Percentiles rank a stretch among this genome's conserved stretches.
These are phyloP conservation scores for Pleurotus djamor DNA, from an alignment of 768 basidiomycete species.

Conservation along the genomic window DNA sequence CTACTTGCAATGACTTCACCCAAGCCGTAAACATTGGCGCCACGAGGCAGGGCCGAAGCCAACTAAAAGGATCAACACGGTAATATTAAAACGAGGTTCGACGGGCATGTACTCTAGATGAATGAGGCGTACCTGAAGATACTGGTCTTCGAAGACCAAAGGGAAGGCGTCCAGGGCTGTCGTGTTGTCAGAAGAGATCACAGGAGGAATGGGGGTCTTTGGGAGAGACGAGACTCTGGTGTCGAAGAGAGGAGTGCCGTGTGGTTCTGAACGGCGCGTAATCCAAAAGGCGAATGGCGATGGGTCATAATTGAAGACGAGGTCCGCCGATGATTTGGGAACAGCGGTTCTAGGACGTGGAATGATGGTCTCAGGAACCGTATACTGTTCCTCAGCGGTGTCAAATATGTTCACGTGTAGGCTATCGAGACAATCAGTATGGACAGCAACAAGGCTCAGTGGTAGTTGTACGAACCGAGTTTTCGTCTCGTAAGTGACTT, in stretches of 20 bases:
- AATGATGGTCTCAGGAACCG: conserved; percentile 51
- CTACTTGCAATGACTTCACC: conserved; percentile 72
- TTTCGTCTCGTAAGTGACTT: conserved; percentile 63
- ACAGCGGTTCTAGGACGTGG: conserved; percentile 31
- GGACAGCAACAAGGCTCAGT: background rate
- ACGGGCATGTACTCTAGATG: background rate
- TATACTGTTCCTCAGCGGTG: conserved; percentile 59
- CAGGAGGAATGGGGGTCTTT: conserved; percentile 52
- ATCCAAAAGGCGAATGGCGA: conserved; percentile 82
- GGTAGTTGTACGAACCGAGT: conserved; percentile 33
- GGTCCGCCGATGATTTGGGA: conserved; percentile 45
- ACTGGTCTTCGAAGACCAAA: conserved; percentile 78
- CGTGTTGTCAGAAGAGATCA: conserved; percentile 45
- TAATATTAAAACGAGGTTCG: background rate
- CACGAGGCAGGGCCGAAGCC: conserved; percentile 60
- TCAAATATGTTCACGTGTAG: conserved; percentile 71
- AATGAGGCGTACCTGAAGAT: conserved; percentile 52
- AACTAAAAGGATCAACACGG: conserved; percentile 31
- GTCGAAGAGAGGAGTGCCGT: conserved; percentile 62
- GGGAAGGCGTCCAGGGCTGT: conserved; percentile 64
- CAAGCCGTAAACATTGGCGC: conserved; percentile 76
- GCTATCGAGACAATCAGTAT: conserved; percentile 26
- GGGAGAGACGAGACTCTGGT: conserved; percentile 66
- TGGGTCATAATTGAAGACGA: conserved; percentile 65
- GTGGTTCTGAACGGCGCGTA: conserved; percentile 59